Evolutionary conservation across 805 yeast genomes (phyloP), one percentile per base, ranked within the genome.

Genomic region (Komagataella phaffii): DNA sequence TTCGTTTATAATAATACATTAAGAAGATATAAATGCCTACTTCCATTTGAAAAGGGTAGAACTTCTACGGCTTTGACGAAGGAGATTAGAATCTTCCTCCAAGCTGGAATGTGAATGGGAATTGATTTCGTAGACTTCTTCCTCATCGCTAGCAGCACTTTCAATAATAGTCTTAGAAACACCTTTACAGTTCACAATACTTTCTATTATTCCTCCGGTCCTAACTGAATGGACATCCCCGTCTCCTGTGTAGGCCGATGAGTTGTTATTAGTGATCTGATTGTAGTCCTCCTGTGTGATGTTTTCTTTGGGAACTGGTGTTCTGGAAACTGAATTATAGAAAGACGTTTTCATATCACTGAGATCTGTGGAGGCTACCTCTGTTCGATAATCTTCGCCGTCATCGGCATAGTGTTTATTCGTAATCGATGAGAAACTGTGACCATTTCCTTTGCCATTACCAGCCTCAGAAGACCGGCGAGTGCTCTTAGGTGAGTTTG

Each of bases 151-250:
- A 46, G 77, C 65, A 5, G 76, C 73, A 51, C 80, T 83, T 58
- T 85, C 91, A 59, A 88, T 88, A 54, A 88, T 85, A 3, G 95
- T 88, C 71, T 88, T 88, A 59, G 80, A 81, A 18, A 86, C 85
- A 51, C 96, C 96, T 61, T 83, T 81, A 24, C 85, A 85, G 50
- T 83, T 85, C n/a, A 88, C 80, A 17, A 88, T 83, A 45, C 86
- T 80, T 66, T 88, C 96, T 51, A 86, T 76, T 51, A 88, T 81
- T 7, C 91, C 83, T 17, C 81, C 81, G 8, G 82, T 75, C 63
- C 58, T 19, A 59, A 59, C 56, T 61, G 68, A 48, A 58, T 51
- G 36, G 36, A 55, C 57, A 14, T 55, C 58, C 3, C 30, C 47
- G 8, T 36, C 19, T 17, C 7, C 18, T 6, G 50, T 14, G 24